phyloP scores from a whole-genome alignment of 2,329 filamentous ascomycete species.

The Alternaria longipes region DNA sequence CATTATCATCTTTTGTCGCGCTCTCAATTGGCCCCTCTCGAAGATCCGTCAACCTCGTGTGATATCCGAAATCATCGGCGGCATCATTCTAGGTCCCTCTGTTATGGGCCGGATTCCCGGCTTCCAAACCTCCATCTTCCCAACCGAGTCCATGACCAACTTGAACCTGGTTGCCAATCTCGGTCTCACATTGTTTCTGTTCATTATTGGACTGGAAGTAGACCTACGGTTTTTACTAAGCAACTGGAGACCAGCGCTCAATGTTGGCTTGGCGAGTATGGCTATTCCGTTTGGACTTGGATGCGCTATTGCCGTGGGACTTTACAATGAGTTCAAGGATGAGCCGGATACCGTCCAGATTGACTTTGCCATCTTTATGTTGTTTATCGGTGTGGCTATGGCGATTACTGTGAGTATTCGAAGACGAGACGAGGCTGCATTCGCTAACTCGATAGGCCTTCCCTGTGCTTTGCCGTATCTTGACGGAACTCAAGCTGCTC shows the following conservation, averaged over 20 bases:
- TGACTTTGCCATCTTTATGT: slow-evolving; percentile 68
- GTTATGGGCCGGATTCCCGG: slow-evolving; percentile 87
- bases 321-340: slow-evolving; percentile 76
- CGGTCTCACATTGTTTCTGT: slow-evolving; percentile 84
- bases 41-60: slow-evolving; percentile 82
- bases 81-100: slow-evolving; percentile 84
- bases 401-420: slow-evolving; percentile 76
- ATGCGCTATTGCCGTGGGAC: slow-evolving; percentile 79
- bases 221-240: slow-evolving; percentile 78
- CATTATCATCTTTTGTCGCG: slow-evolving; percentile 77
- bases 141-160: slow-evolving; percentile 75
- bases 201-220: slow-evolving; percentile 87
- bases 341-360: slow-evolving; percentile 67
- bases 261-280: slow-evolving; percentile 83
- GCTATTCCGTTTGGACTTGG: slow-evolving; percentile 83
- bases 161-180: slow-evolving; percentile 82
- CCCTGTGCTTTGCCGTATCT: slow-evolving; percentile 90
- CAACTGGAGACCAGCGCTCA: slow-evolving; percentile 82
- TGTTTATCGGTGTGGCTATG: slow-evolving; percentile 92
- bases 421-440: neutral
- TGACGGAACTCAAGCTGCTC: slow-evolving; percentile 89
- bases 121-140: slow-evolving; percentile 81
- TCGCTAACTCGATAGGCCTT: slow-evolving; percentile 64
- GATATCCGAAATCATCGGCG: slow-evolving; percentile 86
- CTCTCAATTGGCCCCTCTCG: slow-evolving; percentile 79